Base-by-base conservation (phyloP, 169 alveolate species). In the Eimeria mitis region DNA sequence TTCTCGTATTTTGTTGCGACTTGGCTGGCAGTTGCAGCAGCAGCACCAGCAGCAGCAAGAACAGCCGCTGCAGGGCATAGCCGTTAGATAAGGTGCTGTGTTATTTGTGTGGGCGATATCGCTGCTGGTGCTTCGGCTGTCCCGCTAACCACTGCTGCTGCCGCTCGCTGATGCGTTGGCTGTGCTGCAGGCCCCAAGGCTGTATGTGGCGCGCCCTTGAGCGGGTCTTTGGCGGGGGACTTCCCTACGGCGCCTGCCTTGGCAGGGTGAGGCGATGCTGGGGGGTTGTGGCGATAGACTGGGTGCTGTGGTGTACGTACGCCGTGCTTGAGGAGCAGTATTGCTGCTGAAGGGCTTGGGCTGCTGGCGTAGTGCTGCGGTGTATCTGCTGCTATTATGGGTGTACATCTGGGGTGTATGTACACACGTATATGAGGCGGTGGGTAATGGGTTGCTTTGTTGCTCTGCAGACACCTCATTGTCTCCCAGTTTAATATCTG, bases 401-500 rank as follows among this genome's bases (percentile, higher is more conserved):
- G 61, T 54, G 61, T 13, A 13, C 9, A 54, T 54, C 61, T 54
- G 61, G 16, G 3, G 61, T 19, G 61, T 54, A 54, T 19, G 59
- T 2, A 40, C 8, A 40, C 54, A n/a, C n/a, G n/a, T n/a, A n/a
- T n/a, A n/a, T n/a, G n/a, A n/a, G n/a, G n/a, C n/a, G n/a, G n/a
- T n/a, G n/a, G n/a, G n/a, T n/a, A n/a, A n/a, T n/a, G n/a, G 34
- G 9, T 37, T 25, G 19, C 11, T 40, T 34, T 40, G 85, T 44
- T 28, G 44, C 19, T 78, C n/a, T 37, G 44, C 89, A 70, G 95
- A 40, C 70, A 63, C 59, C 95, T 94, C n/a, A 87, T 75, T 70
- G 95, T 94, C 47, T 95, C 94, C 75, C 97, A 95, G 73, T 90
- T 76, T 87, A 95, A 95, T 31, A 47, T 95, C 34, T 95, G 97